Evolutionary conservation across 768 basidiomycete species (phyloP), one percentile per base, ranked within the genome.

Genomic region (Hypholoma fasciculare): DNA sequence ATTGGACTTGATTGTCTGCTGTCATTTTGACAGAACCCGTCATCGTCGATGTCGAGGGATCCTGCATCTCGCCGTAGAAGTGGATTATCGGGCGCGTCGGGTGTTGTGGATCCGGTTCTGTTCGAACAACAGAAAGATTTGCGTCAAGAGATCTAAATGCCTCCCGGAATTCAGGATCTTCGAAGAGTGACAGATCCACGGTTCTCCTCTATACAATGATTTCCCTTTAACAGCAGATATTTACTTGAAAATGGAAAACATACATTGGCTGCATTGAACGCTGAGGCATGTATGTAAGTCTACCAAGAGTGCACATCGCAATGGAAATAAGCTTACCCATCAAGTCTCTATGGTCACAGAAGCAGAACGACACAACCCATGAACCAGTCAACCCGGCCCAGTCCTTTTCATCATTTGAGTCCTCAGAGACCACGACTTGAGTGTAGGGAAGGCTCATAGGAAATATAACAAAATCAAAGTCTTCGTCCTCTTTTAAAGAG

Each of bases 311-410:
- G 34, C 49, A 27, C 17, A 61, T 52, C 65, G 63, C 26, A 69
- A 36, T 36, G 51, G 43, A 61, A 16, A 5, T 17, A 42, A 13
- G 74, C 87, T 68, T 64, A 90, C 88, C 71, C 42, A 88, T 63
- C 38, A 90, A 76, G 48, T 86, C 85, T 5, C 85, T 72, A 64
- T 90, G 88, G 66, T 90, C 88, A 52, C 82, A 79, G 64, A 87
- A 90, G 52, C 81, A 84, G 64, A 88, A 89, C n/a, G 82, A 78
- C 12, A 84, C 78, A 4, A 73, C 71, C 89, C 89, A 90, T 14
- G 69, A 34, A 0, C 88, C 89, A 34, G 75, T 74, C 0, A 90
- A 70, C 2, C 84, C 83, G 1, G 80, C 84, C 85, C 86, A 86
- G 67, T 87, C 86, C 44, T 63, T 58, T 51, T 70, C 73, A 43